Evolutionary conservation across 108 stramenopile species (phyloP).

Genomic region (Fragilaria radians): DNA sequence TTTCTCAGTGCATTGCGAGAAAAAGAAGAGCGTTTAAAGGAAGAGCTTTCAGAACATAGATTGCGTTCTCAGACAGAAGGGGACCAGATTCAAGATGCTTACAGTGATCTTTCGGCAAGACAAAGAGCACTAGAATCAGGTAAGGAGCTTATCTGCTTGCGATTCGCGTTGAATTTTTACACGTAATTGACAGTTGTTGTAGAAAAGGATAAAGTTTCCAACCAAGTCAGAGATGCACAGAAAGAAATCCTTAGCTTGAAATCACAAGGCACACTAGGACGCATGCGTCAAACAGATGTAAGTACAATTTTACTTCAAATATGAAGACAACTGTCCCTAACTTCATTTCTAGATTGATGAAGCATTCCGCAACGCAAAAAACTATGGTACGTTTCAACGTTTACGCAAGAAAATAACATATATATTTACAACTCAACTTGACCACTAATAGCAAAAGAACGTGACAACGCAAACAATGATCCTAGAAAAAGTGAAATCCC

Average conservation of each 20-base stretch:
- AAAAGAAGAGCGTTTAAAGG: constrained; percentile 33
- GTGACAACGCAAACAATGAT: constrained; percentile 45
- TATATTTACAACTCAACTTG: too few relatives aligned
- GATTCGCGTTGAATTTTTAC: neutral
- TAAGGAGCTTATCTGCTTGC: too few relatives aligned
- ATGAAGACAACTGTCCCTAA: too few relatives aligned
- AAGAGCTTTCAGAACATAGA: constrained; percentile 28
- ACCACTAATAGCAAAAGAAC: constrained; percentile 23
- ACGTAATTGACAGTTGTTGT: neutral
- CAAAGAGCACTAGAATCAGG: constrained; percentile 41
- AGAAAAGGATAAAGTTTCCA: constrained; percentile 3
- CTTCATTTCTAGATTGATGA: constrained; percentile 8
- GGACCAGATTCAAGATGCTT: constrained; percentile 46
- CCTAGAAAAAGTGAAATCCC: constrained; percentile 59
- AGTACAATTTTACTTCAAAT: too few relatives aligned
- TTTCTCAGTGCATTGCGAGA: constrained; percentile 38
- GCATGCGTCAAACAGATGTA: constrained; percentile 1
- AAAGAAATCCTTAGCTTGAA: neutral
- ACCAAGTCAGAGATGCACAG: neutral
- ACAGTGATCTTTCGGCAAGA: constrained; percentile 53
- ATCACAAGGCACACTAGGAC: neutral
- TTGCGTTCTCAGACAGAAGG: constrained; percentile 32
- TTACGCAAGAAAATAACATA: too few relatives aligned
- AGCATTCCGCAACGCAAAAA: constrained; percentile 5
- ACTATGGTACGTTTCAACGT: constrained; percentile 4